Evolutionary conservation across 148 eudicot genomes (phyloP), one percentile per base, ranked within the genome.

Genomic region (Fagopyrum tataricum): DNA sequence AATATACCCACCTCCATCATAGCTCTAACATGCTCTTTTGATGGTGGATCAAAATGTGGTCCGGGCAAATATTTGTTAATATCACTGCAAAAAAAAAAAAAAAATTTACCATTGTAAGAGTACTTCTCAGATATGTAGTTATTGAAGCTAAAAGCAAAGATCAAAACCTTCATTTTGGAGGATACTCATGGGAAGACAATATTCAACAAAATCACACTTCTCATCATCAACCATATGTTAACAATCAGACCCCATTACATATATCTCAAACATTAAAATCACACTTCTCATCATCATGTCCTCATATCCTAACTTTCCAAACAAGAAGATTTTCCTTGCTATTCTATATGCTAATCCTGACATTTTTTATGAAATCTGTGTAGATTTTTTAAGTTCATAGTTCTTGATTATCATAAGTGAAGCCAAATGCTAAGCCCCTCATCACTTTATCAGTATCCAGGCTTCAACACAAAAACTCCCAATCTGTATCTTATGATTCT

Each of bases 21-120:
- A 72, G 80, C 67, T 80, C 74, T 86, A 70, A 91, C 81, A 80
- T 83, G 76, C 18, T 84, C 95, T 75, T 84, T 94, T 24, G 91
- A 44, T 1, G 98, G 98, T 69, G 98, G 98, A 78, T 91, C 98
- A 72, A 91, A 89, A 82, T 94, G 98, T 41, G 97, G 91, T 68
- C 97, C 93, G 7, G 98, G 97, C 77, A 94, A 81, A 61, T 83
- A 82, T 82, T 94, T 94, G 67, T 94, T 94, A 52, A 91, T 85
- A 71, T 94, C 97, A 80, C 97, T 94, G 76, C 74, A 89, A 21
- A 18, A 67, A 18, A 26, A 26, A 26, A 26, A 26, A 26, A 26
- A 26, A 26, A 26, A 26, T 26, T 0, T 9, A 6, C 12, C 6
- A 68, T 56, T 55, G 37, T 58, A 17, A 73, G 67, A 53, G 71